Evolutionary conservation across 441 rosid species (phyloP).

Genomic region (Bruguiera hainesii): DNA sequence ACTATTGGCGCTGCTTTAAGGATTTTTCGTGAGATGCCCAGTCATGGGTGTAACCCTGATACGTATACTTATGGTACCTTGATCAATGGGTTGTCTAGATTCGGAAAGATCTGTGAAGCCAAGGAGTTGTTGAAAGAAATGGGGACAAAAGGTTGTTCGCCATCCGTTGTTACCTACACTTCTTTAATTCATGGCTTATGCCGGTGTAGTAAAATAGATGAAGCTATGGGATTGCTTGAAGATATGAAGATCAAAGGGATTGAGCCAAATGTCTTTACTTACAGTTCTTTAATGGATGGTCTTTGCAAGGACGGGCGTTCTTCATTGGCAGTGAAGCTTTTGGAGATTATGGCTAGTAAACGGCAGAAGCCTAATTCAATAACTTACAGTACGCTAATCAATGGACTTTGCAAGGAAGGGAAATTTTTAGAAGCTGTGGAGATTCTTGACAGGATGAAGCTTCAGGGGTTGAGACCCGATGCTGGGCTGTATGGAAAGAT

Average conservation of each 20-base stretch:
- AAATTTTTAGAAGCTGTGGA: conserved; percentile 62
- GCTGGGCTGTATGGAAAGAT: conserved; percentile 79
- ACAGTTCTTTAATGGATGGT: conserved; percentile 78
- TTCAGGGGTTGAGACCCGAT: conserved; percentile 87
- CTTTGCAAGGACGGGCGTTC: conserved; percentile 65
- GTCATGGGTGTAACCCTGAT: conserved; percentile 66
- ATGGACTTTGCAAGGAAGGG: conserved; percentile 73
- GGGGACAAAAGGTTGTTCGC: conserved; percentile 63
- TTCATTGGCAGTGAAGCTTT: conserved; percentile 54
- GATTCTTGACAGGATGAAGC: conserved; percentile 81
- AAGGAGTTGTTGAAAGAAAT: conserved; percentile 71
- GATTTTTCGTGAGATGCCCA: conserved; percentile 82
- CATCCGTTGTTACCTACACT: conserved; percentile 80
- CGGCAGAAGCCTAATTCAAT: conserved; percentile 58
- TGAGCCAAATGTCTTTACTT: conserved; percentile 85
- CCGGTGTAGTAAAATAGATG: conserved; percentile 46
- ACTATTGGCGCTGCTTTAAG: conserved; percentile 66
- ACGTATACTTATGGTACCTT: conserved; percentile 87
- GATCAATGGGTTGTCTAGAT: conserved; percentile 78
- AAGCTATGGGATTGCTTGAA: conserved; percentile 59
- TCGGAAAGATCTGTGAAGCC: conserved; percentile 61
- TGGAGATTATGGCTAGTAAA: conserved; percentile 59
- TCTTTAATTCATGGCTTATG: conserved; percentile 75
- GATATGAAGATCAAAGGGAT: conserved; percentile 65
- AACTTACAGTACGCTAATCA: conserved; percentile 61